phyloP scores from a whole-genome alignment of 2,329 filamentous ascomycete species.

The Colletotrichum godetiae region DNA sequence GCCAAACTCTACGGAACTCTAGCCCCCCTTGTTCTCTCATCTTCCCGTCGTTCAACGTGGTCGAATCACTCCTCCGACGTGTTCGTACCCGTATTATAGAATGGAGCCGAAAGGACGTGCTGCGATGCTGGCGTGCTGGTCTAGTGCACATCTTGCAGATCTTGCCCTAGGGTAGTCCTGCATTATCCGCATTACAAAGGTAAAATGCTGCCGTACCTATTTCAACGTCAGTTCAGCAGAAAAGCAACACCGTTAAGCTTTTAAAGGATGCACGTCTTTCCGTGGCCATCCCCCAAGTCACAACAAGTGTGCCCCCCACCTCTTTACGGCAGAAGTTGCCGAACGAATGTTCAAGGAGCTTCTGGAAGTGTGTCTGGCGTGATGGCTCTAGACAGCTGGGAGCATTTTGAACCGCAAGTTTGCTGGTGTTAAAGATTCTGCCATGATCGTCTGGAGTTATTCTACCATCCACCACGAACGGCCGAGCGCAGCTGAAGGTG shows the following conservation, averaged over 20 bases:
- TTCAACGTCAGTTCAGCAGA: slow-evolving; percentile 11
- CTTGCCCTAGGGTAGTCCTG: not conserved
- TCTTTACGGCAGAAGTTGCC: not conserved
- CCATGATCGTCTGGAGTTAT: slow-evolving; percentile 17
- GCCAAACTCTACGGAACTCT: not conserved
- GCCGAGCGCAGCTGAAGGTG: slow-evolving; percentile 7
- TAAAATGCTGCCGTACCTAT: slow-evolving; percentile 2
- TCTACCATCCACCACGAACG: not conserved
- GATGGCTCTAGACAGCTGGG: no score
- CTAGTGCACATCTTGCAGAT: slow-evolving; percentile 5
- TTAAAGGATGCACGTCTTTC: not conserved
- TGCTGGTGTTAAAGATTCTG: not conserved
- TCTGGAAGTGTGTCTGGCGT: not conserved
- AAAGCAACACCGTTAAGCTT: slow-evolving; percentile 3
- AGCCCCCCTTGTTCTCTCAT: not conserved
- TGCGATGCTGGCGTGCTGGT: not conserved
- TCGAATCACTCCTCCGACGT: slow-evolving; percentile 1
- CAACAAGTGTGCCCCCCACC: not conserved
- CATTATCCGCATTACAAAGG: slow-evolving; percentile 15
- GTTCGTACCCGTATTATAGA: slow-evolving; percentile 29
- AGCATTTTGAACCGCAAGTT: not conserved
- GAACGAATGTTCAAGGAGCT: slow-evolving; percentile 6
- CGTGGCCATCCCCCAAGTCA: not conserved
- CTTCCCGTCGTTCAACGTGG: not conserved
- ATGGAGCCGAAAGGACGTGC: not conserved